A percentile compares a stretch with the other conserved stretches of the same genome.
Conservation (phyloP, 1,284 basidiomycete species). For the Ustilago tritici region DNA sequence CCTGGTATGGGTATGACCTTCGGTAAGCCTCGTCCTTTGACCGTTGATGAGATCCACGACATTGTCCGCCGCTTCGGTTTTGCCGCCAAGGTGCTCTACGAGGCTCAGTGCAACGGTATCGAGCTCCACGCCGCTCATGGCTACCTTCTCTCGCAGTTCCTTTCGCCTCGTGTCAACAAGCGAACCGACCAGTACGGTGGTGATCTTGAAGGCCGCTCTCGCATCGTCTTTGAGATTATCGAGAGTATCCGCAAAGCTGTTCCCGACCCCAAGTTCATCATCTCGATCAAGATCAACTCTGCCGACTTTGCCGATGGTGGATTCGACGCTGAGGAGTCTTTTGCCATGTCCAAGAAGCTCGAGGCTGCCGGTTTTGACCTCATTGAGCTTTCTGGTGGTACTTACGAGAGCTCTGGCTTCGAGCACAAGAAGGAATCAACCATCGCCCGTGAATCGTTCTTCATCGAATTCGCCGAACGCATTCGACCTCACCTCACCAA, state of each 20-base stretch:
- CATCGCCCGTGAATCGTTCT: conserved; percentile 72
- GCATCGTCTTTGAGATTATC: conserved; percentile 79
- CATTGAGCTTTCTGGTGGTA: conserved; percentile 87
- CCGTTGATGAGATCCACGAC: conserved; percentile 75
- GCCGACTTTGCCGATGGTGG: conserved; percentile 80
- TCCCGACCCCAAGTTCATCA: conserved; percentile 75
- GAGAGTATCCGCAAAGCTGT: conserved; percentile 76
- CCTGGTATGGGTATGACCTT: conserved; percentile 63
- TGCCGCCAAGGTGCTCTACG: conserved; percentile 77
- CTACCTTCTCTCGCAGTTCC: conserved; percentile 84
- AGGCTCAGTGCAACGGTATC: conserved; percentile 86
- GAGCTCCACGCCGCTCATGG: conserved; percentile 91
- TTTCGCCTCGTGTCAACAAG: conserved; percentile 81
- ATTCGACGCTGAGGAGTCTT: conserved; percentile 73
- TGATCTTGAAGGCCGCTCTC: conserved; percentile 67
- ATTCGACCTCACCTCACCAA: conserved; percentile 48
- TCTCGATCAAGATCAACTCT: conserved; percentile 86
- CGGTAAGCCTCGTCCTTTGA: conserved; percentile 73
- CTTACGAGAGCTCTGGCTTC: conserved; percentile 82
- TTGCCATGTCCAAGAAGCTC: conserved; percentile 74
- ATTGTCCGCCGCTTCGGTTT: conserved; percentile 78
- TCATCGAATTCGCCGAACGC: conserved; percentile 70
- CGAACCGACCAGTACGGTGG: conserved; percentile 77
- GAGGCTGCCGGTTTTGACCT: conserved; percentile 75
- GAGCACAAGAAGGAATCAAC: conserved; percentile 55